Evolutionary conservation across 805 yeast genomes (phyloP).

Genomic region (Brettanomyces sp.): DNA sequence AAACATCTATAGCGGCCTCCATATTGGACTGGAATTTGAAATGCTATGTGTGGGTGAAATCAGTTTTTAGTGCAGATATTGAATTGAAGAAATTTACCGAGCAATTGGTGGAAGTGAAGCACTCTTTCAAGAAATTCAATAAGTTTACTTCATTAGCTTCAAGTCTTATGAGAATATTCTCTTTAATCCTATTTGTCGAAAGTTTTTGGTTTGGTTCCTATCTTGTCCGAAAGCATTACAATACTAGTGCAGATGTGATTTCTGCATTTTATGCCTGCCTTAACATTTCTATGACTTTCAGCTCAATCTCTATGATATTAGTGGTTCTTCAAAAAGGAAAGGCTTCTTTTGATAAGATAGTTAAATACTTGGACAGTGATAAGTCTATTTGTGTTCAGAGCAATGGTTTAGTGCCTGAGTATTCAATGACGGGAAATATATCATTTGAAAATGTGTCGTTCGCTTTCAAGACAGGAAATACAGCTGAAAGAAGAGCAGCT

Average conservation of each 20-base stretch:
- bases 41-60: conserved; percentile 50
- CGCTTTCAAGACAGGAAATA: conserved; percentile 49
- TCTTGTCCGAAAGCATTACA: conserved; percentile 43
- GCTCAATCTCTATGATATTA: conserved; percentile 45
- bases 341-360: conserved; percentile 52
- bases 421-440: conserved; percentile 36
- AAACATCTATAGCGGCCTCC: conserved; percentile 47
- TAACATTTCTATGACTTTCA: conserved; percentile 54
- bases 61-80: conserved; percentile 42
- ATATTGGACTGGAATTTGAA: conserved; percentile 62
- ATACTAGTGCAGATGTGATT: conserved; percentile 55
- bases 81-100: conserved; percentile 40
- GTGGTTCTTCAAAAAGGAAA: conserved; percentile 61
- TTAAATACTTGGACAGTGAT: conserved; percentile 22
- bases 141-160: conserved; percentile 44
- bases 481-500: conserved; percentile 26
- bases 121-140: conserved; percentile 34
- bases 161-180: conserved; percentile 45
- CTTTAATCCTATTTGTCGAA: conserved; percentile 74
- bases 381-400: background rate
- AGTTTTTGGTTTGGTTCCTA: conserved; percentile 87
- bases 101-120: conserved; percentile 22
- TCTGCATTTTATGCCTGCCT: conserved; percentile 81
- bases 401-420: conserved; percentile 4
- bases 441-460: conserved; percentile 50